Percentiles rank a stretch among this genome's conserved stretches.
These are phyloP conservation scores for Scheffersomyces illinoinensis DNA, from an alignment of 1,139 yeast genomes.

Conservation along the genomic window DNA sequence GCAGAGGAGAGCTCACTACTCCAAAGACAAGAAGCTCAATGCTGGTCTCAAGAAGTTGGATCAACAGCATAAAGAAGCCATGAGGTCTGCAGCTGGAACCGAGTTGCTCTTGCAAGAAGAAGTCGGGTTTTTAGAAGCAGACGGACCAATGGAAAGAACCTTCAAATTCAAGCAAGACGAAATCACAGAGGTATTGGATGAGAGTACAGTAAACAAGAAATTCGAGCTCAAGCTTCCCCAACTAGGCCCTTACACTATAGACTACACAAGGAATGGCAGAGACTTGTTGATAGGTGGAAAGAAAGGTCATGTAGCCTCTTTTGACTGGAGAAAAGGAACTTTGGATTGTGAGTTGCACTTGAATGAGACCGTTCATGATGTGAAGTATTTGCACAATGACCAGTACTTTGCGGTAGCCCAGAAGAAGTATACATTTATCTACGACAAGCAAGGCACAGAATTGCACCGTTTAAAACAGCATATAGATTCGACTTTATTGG, in stretches of 20 bases:
- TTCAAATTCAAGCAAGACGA: slow-evolving; percentile 83
- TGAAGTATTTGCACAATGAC: slow-evolving; percentile 86
- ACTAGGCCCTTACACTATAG: slow-evolving; percentile 84
- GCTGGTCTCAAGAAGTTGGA: slow-evolving; percentile 69
- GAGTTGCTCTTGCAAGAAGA: slow-evolving; percentile 85
- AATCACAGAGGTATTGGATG: slow-evolving; percentile 76
- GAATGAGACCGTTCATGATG: slow-evolving; percentile 88
- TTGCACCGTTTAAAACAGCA: slow-evolving; percentile 90
- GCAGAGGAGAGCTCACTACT: slow-evolving; percentile 22
- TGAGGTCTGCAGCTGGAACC: slow-evolving; percentile 79
- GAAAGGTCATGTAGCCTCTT: slow-evolving; percentile 93
- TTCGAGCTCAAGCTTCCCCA: slow-evolving; percentile 73
- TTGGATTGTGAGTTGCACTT: slow-evolving; percentile 80
- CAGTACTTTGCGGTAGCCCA: slow-evolving; percentile 97
- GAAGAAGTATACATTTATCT: slow-evolving; percentile 88
- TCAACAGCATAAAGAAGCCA: slow-evolving; percentile 73
- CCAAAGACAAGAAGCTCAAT: slow-evolving; percentile 63
- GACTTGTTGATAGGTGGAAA: slow-evolving; percentile 80
- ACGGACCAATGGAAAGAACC: slow-evolving; percentile 83
- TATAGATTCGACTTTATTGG: slow-evolving; percentile 77
- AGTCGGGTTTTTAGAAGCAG: slow-evolving; percentile 86
- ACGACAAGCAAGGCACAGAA: slow-evolving; percentile 89
- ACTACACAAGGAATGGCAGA: slow-evolving; percentile 86
- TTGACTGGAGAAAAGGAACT: slow-evolving; percentile 92
- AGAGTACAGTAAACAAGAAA: slow-evolving; percentile 69